Percentiles rank a stretch among this genome's conserved stretches.
Evolutionary conservation across 331 rosid genomes (phyloP).

Genomic region (Erythrophleum ivorense): DNA sequence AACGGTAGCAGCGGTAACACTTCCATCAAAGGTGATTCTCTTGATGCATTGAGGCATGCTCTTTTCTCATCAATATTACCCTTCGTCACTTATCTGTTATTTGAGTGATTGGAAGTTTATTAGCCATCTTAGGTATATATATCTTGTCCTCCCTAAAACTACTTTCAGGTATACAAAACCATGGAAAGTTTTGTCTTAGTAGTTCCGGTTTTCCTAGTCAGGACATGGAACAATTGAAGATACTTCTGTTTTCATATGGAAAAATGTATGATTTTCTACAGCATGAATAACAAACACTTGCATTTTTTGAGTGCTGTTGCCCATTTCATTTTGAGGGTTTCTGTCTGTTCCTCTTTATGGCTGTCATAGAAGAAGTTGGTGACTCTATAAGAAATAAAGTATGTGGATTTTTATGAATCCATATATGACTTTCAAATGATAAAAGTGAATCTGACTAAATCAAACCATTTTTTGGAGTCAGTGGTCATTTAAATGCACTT

Average conservation of each 20-base stretch:
- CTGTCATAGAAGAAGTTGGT: constrained; percentile 9
- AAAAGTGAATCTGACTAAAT: background rate
- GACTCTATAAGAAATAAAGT: background rate
- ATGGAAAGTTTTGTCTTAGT: background rate
- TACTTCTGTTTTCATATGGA: background rate
- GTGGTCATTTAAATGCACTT: constrained; percentile 25
- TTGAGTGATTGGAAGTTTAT: constrained; percentile 29
- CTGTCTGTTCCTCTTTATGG: background rate
- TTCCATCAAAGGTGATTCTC: constrained; percentile 64
- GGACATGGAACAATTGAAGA: background rate
- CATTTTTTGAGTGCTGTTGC: background rate
- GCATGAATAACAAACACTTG: background rate
- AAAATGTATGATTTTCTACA: background rate
- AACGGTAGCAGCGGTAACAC: constrained; percentile 47
- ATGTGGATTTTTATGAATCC: background rate
- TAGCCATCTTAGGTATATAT: background rate
- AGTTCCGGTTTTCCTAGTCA: background rate
- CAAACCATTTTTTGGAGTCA: constrained; percentile 1
- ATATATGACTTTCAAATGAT: background rate
- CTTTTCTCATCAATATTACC: constrained; percentile 17
- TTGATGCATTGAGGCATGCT: constrained; percentile 29
- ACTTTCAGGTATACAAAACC: constrained; percentile 1
- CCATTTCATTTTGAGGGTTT: background rate
- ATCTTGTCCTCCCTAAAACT: background rate
- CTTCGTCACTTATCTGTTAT: constrained; percentile 1